phyloP scores from a whole-genome alignment of 306 rosid genomes.

The Sicyos baderoa region DNA sequence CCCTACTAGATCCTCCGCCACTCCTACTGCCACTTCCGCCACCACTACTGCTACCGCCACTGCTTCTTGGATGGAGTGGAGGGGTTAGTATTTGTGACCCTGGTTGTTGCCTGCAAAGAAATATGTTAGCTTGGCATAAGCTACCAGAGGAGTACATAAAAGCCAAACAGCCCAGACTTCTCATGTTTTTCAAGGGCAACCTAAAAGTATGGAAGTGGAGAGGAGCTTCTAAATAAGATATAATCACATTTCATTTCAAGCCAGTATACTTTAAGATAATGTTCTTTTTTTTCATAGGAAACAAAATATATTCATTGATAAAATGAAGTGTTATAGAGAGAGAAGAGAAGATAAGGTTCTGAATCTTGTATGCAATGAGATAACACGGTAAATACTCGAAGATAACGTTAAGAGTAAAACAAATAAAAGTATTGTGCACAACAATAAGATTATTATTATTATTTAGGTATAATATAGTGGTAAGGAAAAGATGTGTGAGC shows the following conservation, averaged over 20 bases:
- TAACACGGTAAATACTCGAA: too few relatives aligned
- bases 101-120: constrained; percentile 69
- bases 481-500: constrained; percentile 24
- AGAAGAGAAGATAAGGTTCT: too few relatives aligned
- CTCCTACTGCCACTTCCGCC: constrained; percentile 42
- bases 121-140: constrained; percentile 15
- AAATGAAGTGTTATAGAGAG: too few relatives aligned
- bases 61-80: constrained; percentile 53
- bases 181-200: neutral
- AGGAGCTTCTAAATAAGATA: neutral
- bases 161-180: neutral
- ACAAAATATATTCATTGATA: too few relatives aligned
- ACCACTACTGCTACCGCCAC: constrained; percentile 27
- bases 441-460: neutral
- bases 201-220: neutral
- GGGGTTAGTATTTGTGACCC: constrained; percentile 50
- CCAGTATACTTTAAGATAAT: neutral
- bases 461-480: neutral
- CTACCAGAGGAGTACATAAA: neutral
- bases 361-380: too few relatives aligned
- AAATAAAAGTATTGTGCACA: neutral
- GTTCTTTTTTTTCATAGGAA: too few relatives aligned
- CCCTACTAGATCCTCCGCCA: constrained; percentile 49
- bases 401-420: neutral
- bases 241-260: neutral